phyloP scores from a whole-genome alignment of 2,329 filamentous ascomycete species.

The Kalaharituber pfeilii region DNA sequence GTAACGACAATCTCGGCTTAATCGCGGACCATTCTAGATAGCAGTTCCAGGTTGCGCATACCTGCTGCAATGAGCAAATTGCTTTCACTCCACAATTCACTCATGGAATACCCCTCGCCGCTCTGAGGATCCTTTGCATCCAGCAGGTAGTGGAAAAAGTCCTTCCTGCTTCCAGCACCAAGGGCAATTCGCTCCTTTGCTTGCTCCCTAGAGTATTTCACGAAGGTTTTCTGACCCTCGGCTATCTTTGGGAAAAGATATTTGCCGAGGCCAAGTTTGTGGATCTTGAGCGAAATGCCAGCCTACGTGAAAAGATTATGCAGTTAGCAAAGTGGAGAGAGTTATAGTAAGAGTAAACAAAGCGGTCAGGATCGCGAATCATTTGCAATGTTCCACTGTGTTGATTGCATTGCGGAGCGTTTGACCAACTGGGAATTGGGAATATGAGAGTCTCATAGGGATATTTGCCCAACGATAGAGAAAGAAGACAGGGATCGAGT shows the following conservation, averaged over 20 bases:
- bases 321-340: constrained; percentile 15
- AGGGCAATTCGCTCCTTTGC: constrained; percentile 28
- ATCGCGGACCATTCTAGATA: too few relatives aligned
- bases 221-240: constrained; percentile 24
- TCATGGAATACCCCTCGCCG: constrained; percentile 27
- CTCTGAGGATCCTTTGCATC: constrained; percentile 33
- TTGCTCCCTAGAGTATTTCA: constrained; percentile 20
- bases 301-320: constrained; percentile 22
- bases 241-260: constrained; percentile 31
- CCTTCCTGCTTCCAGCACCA: constrained; percentile 27
- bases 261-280: constrained; percentile 30
- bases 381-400: too few relatives aligned
- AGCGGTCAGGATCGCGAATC: not conserved
- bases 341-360: not conserved
- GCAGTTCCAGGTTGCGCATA: too few relatives aligned
- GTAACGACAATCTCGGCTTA: too few relatives aligned
- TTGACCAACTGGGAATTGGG: too few relatives aligned
- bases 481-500: not conserved
- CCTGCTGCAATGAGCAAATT: constrained; percentile 35
- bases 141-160: constrained; percentile 34
- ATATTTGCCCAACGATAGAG: not conserved
- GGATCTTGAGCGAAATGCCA: constrained; percentile 30
- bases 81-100: constrained; percentile 35
- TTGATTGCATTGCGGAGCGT: too few relatives aligned
- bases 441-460: not conserved